phyloP scores from a whole-genome alignment of 192 early-diverging fungal species.

The Coemansia sp. region DNA sequence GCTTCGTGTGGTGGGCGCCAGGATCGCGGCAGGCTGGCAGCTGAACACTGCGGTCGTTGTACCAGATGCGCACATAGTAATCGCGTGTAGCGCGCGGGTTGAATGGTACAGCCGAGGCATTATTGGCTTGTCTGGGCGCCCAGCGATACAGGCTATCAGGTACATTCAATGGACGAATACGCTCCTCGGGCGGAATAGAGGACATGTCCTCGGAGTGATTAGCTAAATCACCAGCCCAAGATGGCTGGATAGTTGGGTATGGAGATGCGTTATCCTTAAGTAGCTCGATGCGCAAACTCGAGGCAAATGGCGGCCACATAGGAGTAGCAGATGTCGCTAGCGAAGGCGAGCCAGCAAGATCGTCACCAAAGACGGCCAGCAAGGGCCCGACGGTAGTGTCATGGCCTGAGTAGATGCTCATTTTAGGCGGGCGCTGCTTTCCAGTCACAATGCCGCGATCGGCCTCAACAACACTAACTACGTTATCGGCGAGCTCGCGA shows the following conservation, averaged over 20 bases:
- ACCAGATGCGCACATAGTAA: conserved; percentile 58
- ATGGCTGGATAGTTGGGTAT: conserved; percentile 26
- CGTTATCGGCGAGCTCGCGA: conserved; percentile 37
- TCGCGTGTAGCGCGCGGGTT: conserved; percentile 40
- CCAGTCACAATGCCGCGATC: conserved; percentile 27
- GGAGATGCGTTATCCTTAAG: conserved; percentile 42
- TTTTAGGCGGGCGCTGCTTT: conserved; percentile 16
- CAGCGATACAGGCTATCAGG: conserved; percentile 46
- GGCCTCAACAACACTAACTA: conserved; percentile 29
- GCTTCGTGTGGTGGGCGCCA: conserved; percentile 46
- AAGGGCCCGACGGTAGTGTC: conserved; percentile 54
- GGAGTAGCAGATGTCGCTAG: not conserved
- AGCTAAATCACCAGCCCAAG: conserved; percentile 43
- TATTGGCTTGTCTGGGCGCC: conserved; percentile 14
- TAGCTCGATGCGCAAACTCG: conserved; percentile 54
- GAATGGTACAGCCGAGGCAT: not conserved
- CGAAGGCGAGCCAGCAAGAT: conserved; percentile 3
- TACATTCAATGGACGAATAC: conserved; percentile 38
- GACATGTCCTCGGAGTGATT: conserved; percentile 24
- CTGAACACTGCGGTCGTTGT: conserved; percentile 42
- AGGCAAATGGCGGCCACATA: conserved; percentile 43
- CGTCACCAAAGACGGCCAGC: conserved; percentile 39
- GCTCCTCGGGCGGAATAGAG: conserved; percentile 27
- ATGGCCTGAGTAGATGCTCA: conserved; percentile 57
- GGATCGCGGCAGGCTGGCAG: conserved; percentile 54